phyloP scores from a whole-genome alignment of 495 filamentous ascomycete genomes.

The Lophium mytilinum region DNA sequence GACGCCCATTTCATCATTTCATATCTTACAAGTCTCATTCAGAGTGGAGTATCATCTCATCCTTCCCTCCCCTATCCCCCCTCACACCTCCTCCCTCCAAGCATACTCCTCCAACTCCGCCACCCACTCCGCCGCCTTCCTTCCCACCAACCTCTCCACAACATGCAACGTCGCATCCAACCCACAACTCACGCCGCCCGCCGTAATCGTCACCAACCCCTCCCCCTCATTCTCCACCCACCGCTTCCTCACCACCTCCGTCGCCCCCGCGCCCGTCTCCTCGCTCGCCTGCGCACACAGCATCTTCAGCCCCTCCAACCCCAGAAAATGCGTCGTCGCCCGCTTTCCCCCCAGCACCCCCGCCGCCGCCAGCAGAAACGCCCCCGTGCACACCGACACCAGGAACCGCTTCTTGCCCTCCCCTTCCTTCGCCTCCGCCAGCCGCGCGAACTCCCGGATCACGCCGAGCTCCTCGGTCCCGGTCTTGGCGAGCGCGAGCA shows the following conservation, averaged over 20 bases:
- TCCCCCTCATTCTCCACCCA: slow-evolving; percentile 18
- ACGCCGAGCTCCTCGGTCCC: slow-evolving; percentile 25
- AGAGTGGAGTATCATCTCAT: too few species aligned
- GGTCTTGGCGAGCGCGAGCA: slow-evolving; percentile 23
- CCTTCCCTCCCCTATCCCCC: too few species aligned
- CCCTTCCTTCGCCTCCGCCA: slow-evolving; percentile 14
- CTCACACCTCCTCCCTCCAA: slow-evolving; percentile 3
- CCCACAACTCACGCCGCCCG: slow-evolving; percentile 17
- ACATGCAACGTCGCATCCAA: slow-evolving; percentile 17
- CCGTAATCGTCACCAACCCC: slow-evolving; percentile 15
- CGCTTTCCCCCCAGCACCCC: slow-evolving; percentile 7
- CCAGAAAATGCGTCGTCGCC: slow-evolving; percentile 15
- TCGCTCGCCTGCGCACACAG: not conserved
- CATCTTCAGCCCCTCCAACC: slow-evolving; percentile 6
- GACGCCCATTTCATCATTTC: too few species aligned
- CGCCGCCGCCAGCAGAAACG: slow-evolving; percentile 10
- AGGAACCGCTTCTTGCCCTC: slow-evolving; percentile 3
- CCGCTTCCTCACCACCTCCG: slow-evolving; percentile 10
- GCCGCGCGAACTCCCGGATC: slow-evolving; percentile 28
- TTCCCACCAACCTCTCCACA: slow-evolving; percentile 10
- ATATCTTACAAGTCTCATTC: too few species aligned
- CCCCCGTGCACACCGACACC: slow-evolving; percentile 14
- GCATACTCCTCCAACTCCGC: slow-evolving; percentile 18
- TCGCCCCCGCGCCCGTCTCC: slow-evolving; percentile 9
- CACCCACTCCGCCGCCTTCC: slow-evolving; percentile 11